phyloP scores from a whole-genome alignment of 805 yeast species.

The Schwanniomyces sp. region DNA sequence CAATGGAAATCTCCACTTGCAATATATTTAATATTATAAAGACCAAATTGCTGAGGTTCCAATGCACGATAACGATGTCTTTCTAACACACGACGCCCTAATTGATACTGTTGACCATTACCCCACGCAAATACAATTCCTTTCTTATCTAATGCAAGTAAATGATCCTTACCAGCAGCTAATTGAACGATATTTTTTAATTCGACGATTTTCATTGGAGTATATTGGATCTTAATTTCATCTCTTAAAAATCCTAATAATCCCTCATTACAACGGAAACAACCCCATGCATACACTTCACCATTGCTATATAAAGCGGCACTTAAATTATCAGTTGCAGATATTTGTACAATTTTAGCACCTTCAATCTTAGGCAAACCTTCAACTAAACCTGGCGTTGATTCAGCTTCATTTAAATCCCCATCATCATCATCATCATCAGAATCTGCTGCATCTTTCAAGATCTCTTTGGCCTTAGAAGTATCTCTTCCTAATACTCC shows the following conservation, averaged over 20 bases:
- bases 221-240: constrained; percentile 58
- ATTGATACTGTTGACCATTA: constrained; percentile 88
- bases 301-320: constrained; percentile 80
- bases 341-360: constrained; percentile 68
- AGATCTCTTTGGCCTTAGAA: constrained; percentile 55
- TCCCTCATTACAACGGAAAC: constrained; percentile 93
- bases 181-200: constrained; percentile 74
- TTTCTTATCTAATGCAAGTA: constrained; percentile 75
- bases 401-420: constrained; percentile 83
- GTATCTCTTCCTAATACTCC: constrained; percentile 90
- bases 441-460: constrained; percentile 63
- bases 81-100: constrained; percentile 83
- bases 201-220: constrained; percentile 62
- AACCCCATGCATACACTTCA: constrained; percentile 96
- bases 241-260: constrained; percentile 72
- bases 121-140: constrained; percentile 98
- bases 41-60: constrained; percentile 81
- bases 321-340: constrained; percentile 90
- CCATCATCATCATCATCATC: constrained; percentile 71
- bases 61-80: constrained; percentile 71
- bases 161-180: constrained; percentile 92
- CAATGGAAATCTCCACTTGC: constrained; percentile 96
- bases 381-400: constrained; percentile 82
- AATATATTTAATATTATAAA: constrained; percentile 73
- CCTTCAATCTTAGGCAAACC: constrained; percentile 47